Conservation (phyloP, 1,284 basidiomycete genomes). For the Moniliophthora roreri region DNA sequence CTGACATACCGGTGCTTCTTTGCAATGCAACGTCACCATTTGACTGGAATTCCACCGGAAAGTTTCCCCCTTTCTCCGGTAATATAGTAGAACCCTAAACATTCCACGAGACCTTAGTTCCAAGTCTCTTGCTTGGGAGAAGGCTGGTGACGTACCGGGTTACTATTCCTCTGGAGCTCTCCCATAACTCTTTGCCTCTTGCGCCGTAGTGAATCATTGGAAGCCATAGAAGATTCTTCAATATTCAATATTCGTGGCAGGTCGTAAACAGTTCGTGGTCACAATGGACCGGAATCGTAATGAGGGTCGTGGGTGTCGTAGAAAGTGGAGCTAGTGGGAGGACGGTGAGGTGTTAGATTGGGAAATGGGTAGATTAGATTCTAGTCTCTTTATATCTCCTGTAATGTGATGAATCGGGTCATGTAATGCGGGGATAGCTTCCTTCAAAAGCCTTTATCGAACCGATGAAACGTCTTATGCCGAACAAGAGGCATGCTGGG, state of each 20-base stretch:
- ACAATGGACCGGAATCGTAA: background rate
- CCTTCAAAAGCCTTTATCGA: background rate
- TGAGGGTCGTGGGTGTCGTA: background rate
- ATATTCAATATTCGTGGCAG: background rate
- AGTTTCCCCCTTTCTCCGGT: too few species aligned
- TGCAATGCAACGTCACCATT: too few species aligned
- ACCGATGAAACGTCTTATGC: background rate
- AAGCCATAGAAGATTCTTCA: background rate
- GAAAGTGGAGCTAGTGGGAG: background rate
- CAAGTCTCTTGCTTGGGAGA: too few species aligned
- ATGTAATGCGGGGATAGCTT: background rate
- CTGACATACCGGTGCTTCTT: too few species aligned
- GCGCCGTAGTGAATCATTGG: background rate
- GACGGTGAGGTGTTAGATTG: background rate
- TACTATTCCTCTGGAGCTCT: too few species aligned
- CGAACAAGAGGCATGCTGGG: background rate
- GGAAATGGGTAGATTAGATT: too few species aligned
- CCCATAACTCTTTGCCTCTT: too few species aligned
- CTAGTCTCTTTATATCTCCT: too few species aligned
- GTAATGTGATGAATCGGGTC: background rate
- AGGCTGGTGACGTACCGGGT: too few species aligned
- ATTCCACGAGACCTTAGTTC: too few species aligned
- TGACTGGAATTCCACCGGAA: too few species aligned
- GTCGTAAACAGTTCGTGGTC: slow-evolving; percentile 1
- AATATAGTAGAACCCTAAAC: too few species aligned